Conservation (phyloP, 768 basidiomycete species). For the Tricholoma flavovirens region DNA sequence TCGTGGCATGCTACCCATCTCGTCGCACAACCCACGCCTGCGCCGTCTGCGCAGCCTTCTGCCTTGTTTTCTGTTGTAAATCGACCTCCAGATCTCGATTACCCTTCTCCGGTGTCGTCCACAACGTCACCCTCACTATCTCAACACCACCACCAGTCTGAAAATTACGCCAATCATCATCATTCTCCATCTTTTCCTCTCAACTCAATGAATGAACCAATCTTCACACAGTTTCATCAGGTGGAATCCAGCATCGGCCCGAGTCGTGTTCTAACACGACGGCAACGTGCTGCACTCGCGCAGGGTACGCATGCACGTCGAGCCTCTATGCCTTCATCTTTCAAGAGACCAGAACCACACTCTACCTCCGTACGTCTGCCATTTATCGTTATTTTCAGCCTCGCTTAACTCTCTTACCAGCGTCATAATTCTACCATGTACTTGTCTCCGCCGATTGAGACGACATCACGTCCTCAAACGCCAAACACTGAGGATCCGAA, state of each 20-base stretch:
- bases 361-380: conserved; percentile 15
- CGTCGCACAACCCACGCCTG: conserved; percentile 7
- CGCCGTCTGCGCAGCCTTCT: conserved; percentile 10
- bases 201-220: conserved; percentile 12
- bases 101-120: conserved; percentile 33
- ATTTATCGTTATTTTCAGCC: conserved; percentile 3
- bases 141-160: conserved; percentile 16
- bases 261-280: conserved; percentile 39
- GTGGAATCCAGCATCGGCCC: conserved; percentile 50
- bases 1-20: conserved; percentile 13
- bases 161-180: conserved; percentile 7
- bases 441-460: conserved; percentile 28
- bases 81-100: conserved; percentile 29
- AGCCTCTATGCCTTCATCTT: conserved; percentile 16
- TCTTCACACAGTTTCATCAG: conserved; percentile 30
- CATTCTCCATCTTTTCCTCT: conserved; percentile 14
- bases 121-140: conserved; percentile 29
- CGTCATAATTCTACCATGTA: conserved; percentile 26
- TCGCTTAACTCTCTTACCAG: conserved; percentile 15
- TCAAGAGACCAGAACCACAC: conserved; percentile 11
- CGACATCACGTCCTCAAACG: conserved; percentile 34
- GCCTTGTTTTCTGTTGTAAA: conserved; percentile 14
- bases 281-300: conserved; percentile 31
- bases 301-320: conserved; percentile 21
- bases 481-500: conserved; percentile 28